Conservation (phyloP, 768 basidiomycete species). For the Amanita jacksonii region DNA sequence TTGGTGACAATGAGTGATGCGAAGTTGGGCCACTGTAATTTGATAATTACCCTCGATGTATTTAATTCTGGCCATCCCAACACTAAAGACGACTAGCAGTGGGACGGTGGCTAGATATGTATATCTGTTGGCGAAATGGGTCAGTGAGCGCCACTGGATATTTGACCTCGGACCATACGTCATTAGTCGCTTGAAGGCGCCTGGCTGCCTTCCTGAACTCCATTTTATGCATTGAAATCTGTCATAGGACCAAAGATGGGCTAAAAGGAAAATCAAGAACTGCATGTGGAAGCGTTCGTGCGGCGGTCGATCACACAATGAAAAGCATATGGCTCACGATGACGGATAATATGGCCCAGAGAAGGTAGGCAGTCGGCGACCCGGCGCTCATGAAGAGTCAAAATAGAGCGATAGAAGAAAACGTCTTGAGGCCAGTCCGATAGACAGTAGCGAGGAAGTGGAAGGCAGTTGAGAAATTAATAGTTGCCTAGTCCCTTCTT, state of each 20-base stretch:
- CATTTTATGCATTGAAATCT: slow-evolving; percentile 65
- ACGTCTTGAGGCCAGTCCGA: slow-evolving; percentile 23
- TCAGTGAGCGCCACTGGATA: slow-evolving; percentile 11
- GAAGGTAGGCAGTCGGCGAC: slow-evolving; percentile 64
- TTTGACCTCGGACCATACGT: slow-evolving; percentile 42
- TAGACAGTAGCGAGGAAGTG: slow-evolving; percentile 7
- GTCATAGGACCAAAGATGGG: slow-evolving; percentile 79
- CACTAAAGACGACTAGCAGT: slow-evolving; percentile 52
- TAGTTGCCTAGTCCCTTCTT: background rate
- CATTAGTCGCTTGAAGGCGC: slow-evolving; percentile 84
- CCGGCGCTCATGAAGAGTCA: slow-evolving; percentile 52
- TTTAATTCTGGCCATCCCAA: slow-evolving; percentile 56
- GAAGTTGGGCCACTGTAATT: background rate
- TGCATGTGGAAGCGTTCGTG: slow-evolving; percentile 17
- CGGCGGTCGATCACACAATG: slow-evolving; percentile 5
- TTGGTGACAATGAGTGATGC: background rate
- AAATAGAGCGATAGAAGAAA: slow-evolving; percentile 12
- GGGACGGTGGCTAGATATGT: slow-evolving; percentile 70
- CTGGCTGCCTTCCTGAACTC: slow-evolving; percentile 68
- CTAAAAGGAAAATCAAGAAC: slow-evolving; percentile 60
- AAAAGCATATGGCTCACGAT: slow-evolving; percentile 37
- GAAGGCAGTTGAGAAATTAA: background rate
- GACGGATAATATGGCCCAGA: slow-evolving; percentile 65
- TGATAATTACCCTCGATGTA: slow-evolving; percentile 54
- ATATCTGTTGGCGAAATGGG: slow-evolving; percentile 37